These are phyloP conservation scores for Tagetes erecta DNA, from an alignment of 129 eudicot genomes.

Conservation along the genomic window DNA sequence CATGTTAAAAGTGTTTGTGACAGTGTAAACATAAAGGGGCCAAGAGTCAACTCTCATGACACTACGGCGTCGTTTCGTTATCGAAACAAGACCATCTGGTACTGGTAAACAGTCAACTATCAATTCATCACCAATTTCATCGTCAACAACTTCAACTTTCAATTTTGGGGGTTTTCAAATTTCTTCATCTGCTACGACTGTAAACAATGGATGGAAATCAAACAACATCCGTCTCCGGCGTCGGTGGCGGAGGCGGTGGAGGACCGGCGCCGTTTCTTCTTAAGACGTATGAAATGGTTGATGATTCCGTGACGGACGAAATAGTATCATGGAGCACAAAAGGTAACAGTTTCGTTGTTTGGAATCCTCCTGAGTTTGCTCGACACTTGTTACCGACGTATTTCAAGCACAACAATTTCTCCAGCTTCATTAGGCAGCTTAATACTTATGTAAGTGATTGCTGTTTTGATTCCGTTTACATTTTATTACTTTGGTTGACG, in stretches of 20 bases:
- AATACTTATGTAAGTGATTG: constrained; percentile 60
- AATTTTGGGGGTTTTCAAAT: constrained; percentile 10
- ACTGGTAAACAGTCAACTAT: constrained; percentile 25
- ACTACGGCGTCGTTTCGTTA: constrained; percentile 19
- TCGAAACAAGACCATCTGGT: constrained; percentile 19
- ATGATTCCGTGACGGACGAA: constrained; percentile 64
- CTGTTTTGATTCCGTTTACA: constrained; percentile 8
- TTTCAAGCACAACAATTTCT: constrained; percentile 77
- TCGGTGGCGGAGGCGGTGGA: constrained; percentile 48
- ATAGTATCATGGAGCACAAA: constrained; percentile 69
- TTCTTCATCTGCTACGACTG: background rate
- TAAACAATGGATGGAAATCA: constrained; percentile 46
- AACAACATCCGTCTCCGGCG: constrained; percentile 27
- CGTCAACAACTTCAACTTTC: constrained; percentile 15
- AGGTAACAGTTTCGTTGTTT: constrained; percentile 64
- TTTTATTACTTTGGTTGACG: background rate
- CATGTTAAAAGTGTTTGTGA: too few relatives aligned
- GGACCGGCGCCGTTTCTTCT: constrained; percentile 81
- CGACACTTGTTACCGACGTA: constrained; percentile 61
- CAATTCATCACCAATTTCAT: background rate
- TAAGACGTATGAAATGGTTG: constrained; percentile 85
- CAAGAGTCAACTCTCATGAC: background rate
- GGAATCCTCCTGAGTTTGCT: constrained; percentile 83
- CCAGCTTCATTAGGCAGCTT: constrained; percentile 85
- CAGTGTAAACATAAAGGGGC: background rate